These are phyloP conservation scores for Suhomyces vadensis DNA, from an alignment of 805 yeast genomes.

Conservation along the genomic window DNA sequence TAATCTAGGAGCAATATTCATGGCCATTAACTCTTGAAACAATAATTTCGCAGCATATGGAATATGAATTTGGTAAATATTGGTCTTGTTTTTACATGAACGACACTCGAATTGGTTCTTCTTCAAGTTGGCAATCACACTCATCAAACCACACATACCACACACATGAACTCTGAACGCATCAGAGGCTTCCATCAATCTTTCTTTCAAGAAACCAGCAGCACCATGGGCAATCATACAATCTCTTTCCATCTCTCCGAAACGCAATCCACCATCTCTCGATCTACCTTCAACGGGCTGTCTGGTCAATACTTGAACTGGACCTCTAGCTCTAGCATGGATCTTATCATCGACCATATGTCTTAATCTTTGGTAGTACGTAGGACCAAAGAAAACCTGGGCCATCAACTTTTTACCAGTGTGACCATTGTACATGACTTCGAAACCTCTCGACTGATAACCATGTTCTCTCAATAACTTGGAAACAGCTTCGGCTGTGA, in stretches of 20 bases:
- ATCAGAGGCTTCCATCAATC: constrained; percentile 98
- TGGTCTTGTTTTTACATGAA: constrained; percentile 97
- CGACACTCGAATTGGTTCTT: constrained; percentile 98
- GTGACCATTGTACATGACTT: constrained; percentile 98
- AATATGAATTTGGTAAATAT: constrained; percentile 94
- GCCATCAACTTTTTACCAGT: constrained; percentile 98
- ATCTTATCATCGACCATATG: constrained; percentile 99
- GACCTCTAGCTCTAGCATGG: constrained; percentile 99
- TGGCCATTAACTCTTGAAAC: constrained; percentile 99
- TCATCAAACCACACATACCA: constrained; percentile 98
- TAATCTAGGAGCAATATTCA: constrained; percentile 97
- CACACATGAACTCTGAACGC: constrained; percentile 98
- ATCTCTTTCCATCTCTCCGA: constrained; percentile 99
- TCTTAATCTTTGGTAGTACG: constrained; percentile 96
- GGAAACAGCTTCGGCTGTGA: constrained; percentile 96
- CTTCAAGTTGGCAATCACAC: constrained; percentile 94
- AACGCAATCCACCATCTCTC: constrained; percentile 98
- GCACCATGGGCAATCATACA: constrained; percentile 99
- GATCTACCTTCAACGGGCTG: constrained; percentile 99
- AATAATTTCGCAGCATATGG: constrained; percentile 98
- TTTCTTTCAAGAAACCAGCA: constrained; percentile 95
- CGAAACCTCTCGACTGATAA: constrained; percentile 97
- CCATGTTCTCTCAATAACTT: constrained; percentile 91
- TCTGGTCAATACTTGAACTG: constrained; percentile 95
- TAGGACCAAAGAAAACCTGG: constrained; percentile 99